These are phyloP conservation scores for Trichosporon coremiiforme DNA, from an alignment of 1,284 basidiomycete genomes.

Conservation along the genomic window DNA sequence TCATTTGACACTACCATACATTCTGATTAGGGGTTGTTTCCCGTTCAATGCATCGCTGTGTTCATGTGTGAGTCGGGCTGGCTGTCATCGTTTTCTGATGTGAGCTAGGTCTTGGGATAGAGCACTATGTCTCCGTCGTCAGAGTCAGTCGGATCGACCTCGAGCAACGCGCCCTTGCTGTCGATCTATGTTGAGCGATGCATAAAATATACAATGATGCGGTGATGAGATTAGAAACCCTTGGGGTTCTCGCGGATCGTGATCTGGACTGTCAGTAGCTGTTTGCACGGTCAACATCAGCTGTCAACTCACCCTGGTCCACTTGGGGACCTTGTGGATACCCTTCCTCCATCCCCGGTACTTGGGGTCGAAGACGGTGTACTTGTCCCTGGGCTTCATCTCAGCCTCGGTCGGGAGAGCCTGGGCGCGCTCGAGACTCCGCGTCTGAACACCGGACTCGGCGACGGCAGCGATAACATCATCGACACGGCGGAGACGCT, in stretches of 20 bases:
- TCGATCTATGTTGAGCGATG: conserved; percentile 10
- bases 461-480: conserved; percentile 85
- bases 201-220: conserved; percentile 13
- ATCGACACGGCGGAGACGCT: conserved; percentile 89
- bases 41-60: conserved; percentile 13
- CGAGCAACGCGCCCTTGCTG: too few species aligned
- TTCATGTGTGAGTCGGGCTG: background rate
- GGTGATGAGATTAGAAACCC: conserved; percentile 67
- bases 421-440: conserved; percentile 52
- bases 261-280: conserved; percentile 60
- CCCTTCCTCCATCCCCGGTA: conserved; percentile 76
- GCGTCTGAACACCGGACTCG: conserved; percentile 75
- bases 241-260: conserved; percentile 82
- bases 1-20: background rate
- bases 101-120: background rate
- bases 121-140: background rate
- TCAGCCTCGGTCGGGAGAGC: conserved; percentile 54
- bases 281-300: background rate
- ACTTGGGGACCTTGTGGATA: conserved; percentile 94
- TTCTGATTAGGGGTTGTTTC: background rate
- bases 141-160: too few species aligned
- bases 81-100: background rate
- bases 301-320: conserved; percentile 71
- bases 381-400: conserved; percentile 73
- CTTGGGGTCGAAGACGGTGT: conserved; percentile 81